Evolutionary conservation across 257 asterid genomes (phyloP), one percentile per base, ranked within the genome.

Genomic region (Gardenia jasminoides): DNA sequence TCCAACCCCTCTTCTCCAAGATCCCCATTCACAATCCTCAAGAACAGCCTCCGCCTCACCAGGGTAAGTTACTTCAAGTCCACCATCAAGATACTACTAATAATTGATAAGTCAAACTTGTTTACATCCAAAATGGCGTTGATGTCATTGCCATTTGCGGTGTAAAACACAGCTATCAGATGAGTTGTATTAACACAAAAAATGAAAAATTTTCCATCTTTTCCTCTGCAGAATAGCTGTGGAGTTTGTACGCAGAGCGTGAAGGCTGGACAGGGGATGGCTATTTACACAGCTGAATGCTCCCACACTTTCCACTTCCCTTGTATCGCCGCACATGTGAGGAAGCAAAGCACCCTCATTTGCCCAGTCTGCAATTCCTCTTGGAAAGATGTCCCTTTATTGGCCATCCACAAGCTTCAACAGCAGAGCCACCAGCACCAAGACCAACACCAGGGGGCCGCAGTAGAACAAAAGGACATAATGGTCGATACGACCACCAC

Each of bases 261-360:
- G 84, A 94, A 93, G 79, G 78, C 90, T 3, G 91, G 93, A 7
- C 97, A 91, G 79, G 91, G 95, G 75, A 89, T 74, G 91, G 99
- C 99, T 9, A 93, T 93, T 66, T 93, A 89, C 83, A 95, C 98
- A 26, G 99, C 97, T 28, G 98, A 93, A 80, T 95, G 99, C 83
- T 88, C 96, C 4, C 99, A 95, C 77, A 71, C 88, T 65, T 95
- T 95, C 31, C 99, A 95, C 71, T 95, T 90, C 81, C 96, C 97
- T 79, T 95, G 99, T 78, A 87, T 94, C 39, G 89, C 92, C 41
- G 84, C 96, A 0, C 94, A 90, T 74, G 89, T 88, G 9, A 80
- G 81, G 26, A 89, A 85, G 33, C 93, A 86, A 13, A 80, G 79
- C 82, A 78, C 80, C 36, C 93, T 94, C 24, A 58, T 86, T 33